Evolutionary conservation across 768 basidiomycete genomes (phyloP).

Genomic region (Tephrocybe sp.): DNA sequence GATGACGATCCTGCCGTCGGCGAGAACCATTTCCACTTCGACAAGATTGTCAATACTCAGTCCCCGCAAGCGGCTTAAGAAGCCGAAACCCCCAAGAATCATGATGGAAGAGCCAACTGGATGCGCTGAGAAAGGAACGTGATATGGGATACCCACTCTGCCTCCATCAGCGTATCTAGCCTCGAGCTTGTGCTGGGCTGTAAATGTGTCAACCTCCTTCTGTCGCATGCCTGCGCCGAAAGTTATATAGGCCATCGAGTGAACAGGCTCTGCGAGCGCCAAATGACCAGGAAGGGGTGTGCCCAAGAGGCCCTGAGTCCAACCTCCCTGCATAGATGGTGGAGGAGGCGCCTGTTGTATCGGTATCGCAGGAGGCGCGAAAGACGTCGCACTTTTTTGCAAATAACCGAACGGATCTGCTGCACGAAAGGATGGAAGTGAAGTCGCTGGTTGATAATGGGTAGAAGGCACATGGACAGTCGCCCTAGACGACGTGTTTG

Average conservation of each 20-base stretch:
- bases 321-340: slow-evolving; percentile 34
- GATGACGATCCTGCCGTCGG: slow-evolving; percentile 83
- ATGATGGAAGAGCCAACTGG: slow-evolving; percentile 78
- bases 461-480: too few relatives aligned
- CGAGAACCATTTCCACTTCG: slow-evolving; percentile 91
- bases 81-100: slow-evolving; percentile 89
- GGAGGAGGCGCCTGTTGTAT: slow-evolving; percentile 24
- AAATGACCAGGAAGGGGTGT: slow-evolving; percentile 27
- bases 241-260: slow-evolving; percentile 76
- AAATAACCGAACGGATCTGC: slow-evolving; percentile 67
- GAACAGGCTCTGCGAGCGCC: slow-evolving; percentile 53
- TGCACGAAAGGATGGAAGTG: slow-evolving; percentile 17
- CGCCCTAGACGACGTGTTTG: too few relatives aligned
- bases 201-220: slow-evolving; percentile 79
- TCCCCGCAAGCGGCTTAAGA: slow-evolving; percentile 79
- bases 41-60: slow-evolving; percentile 88
- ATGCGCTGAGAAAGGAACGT: slow-evolving; percentile 78
- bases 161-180: slow-evolving; percentile 50
- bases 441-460: not conserved
- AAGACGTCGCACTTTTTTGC: slow-evolving; percentile 31
- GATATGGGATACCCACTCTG: slow-evolving; percentile 65
- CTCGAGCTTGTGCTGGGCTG: slow-evolving; percentile 63
- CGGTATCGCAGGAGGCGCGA: slow-evolving; percentile 25
- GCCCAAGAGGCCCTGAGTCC: slow-evolving; percentile 28
- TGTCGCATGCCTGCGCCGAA: slow-evolving; percentile 86